Evolutionary conservation across 2,329 filamentous ascomycete genomes (phyloP), one percentile per base, ranked within the genome.

Genomic region (Venturia effusa): DNA sequence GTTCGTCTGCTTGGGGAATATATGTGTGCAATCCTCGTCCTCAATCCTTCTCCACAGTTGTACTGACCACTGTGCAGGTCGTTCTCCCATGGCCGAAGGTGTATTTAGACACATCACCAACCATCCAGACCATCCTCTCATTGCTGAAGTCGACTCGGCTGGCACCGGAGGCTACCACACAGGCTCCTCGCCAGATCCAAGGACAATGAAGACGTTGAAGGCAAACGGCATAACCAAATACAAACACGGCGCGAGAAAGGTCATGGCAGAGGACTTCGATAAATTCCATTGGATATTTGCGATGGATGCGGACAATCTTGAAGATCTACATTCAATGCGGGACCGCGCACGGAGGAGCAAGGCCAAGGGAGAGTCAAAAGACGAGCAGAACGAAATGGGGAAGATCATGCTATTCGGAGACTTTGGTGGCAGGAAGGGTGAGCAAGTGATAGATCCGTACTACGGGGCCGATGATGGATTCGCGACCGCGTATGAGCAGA

Each of bases 1-100:
- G 62, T 97, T 97, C 73, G 93, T 97, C 69, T 99, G 94, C 77
- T 83, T 97, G 40, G 94, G 94, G 74, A 99, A 99, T 76, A 97
- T 97, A 72, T 99, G 92, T 83, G 71, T 61, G 74, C 19, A n/a
- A 22, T 39, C 43, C 48, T 59, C 64, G 63, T 54, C 59, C 39
- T 19, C 51, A 54, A 40, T 32, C 34, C 22, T 17, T 32, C 19
- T 37, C 11, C 22, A 13, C 32, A 59, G 40, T 17, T 37, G 11
- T 48, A 24, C 40, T 64, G 19, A 60, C 30, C n/a, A 17, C 32
- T 5, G 22, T 32, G n/a, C 41, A 82, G 81, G 83, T 71, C 83
- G 85, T 66, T 96, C 92, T 8, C 90, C 94, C 39, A 97, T 99
- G 94, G 91, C 92, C 57, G 93, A 97, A 79, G 94, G 90, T 61